Evolutionary conservation across 306 rosid genomes (phyloP).

Genomic region (Parietaria judaica): DNA sequence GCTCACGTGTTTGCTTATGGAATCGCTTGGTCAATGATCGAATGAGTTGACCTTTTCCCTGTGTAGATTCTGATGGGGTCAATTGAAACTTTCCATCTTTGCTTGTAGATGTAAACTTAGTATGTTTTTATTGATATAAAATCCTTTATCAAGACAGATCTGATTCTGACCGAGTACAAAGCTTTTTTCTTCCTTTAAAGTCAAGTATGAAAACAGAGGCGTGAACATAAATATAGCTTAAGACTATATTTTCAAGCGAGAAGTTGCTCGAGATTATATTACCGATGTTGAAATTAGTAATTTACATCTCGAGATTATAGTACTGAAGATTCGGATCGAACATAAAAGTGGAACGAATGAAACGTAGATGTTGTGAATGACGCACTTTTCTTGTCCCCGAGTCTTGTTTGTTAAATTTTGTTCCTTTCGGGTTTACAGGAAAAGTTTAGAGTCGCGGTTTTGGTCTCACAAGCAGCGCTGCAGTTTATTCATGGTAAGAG

Average conservation of each 20-base stretch:
- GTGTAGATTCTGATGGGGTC: neutral
- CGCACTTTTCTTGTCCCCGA: neutral
- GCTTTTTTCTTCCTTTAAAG: no score
- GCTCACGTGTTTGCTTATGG: neutral
- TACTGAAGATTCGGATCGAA: no score
- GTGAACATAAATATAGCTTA: no score
- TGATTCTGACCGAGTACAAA: neutral
- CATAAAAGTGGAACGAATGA: no score
- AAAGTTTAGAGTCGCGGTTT: slow-evolving; percentile 95
- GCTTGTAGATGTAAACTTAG: neutral
- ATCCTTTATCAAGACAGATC: neutral
- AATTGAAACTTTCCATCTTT: neutral
- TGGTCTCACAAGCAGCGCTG: slow-evolving; percentile 99
- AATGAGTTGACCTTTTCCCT: neutral
- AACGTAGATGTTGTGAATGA: neutral
- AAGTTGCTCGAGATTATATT: no score
- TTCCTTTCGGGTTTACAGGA: slow-evolving; percentile 44
- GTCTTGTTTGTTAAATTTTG: slow-evolving; percentile 10
- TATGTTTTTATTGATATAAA: neutral
- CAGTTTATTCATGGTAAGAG: slow-evolving; percentile 84
- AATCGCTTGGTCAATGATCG: neutral
- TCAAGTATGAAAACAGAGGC: no score
- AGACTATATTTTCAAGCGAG: no score
- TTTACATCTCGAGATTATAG: no score
- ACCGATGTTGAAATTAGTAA: no score